Conservation (phyloP, 805 yeast genomes). For the Barnettozyma californica region DNA sequence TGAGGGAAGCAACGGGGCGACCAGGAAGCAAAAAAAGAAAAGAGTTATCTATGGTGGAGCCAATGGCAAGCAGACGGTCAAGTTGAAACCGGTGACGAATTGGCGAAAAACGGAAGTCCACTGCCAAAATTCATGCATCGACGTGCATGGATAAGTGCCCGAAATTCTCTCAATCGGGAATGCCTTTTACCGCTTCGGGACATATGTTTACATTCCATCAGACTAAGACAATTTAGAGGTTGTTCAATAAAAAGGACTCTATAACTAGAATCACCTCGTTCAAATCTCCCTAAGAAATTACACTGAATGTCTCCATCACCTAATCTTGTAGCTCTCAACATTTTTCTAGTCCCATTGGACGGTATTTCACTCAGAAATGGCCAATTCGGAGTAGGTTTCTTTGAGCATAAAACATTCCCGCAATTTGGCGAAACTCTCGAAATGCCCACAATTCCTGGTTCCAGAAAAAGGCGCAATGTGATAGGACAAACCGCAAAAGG, state of each 20-base stretch:
- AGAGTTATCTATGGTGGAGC: conserved; percentile 3
- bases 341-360: not conserved
- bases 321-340: too few species aligned
- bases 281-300: not conserved
- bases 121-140: conserved; percentile 6
- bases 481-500: not conserved
- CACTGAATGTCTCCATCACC: not conserved
- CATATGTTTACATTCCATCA: not conserved
- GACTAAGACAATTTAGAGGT: not conserved
- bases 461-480: not conserved
- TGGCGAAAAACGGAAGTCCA: conserved; percentile 9
- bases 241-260: not conserved
- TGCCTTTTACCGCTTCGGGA: conserved; percentile 4
- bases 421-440: not conserved
- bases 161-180: conserved; percentile 10
- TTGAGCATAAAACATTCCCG: not conserved
- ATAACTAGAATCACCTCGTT: not conserved
- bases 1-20: conserved; percentile 5
- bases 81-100: conserved; percentile 8
- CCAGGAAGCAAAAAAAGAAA: conserved; percentile 4
- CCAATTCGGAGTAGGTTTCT: not conserved
- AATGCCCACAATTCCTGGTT: not conserved
- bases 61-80: conserved; percentile 7
- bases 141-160: conserved; percentile 2
- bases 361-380: not conserved